These are phyloP conservation scores for Coemansia erecta DNA, from an alignment of 192 early-diverging fungal species.

Conservation along the genomic window DNA sequence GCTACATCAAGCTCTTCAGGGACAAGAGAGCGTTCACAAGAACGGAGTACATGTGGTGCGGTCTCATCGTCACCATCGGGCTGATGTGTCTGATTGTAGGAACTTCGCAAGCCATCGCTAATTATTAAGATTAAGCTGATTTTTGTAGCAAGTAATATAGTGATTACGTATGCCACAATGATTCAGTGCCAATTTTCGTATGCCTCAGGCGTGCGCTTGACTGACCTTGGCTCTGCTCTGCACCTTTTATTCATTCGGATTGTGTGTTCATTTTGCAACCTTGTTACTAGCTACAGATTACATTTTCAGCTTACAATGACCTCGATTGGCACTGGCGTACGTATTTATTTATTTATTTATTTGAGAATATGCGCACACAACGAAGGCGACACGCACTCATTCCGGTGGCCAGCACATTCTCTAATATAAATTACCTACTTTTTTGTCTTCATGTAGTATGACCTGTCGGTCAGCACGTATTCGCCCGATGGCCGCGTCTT, in stretches of 20 bases:
- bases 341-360: no score
- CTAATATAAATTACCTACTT: no score
- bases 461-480: slow-evolving; percentile 96
- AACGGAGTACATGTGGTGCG: slow-evolving; percentile 43
- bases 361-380: no score
- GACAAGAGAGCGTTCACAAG: slow-evolving; percentile 18
- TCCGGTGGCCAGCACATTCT: neutral
- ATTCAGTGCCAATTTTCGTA: neutral
- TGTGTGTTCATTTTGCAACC: neutral
- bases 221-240: no score
- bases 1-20: slow-evolving; percentile 64
- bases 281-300: slow-evolving; percentile 1
- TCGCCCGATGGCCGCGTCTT: slow-evolving; percentile 99
- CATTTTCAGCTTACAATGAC: slow-evolving; percentile 58
- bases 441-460: slow-evolving; percentile 90
- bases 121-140: slow-evolving; percentile 12
- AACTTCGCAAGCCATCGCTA: slow-evolving; percentile 34
- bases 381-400: slow-evolving; percentile 15
- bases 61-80: slow-evolving; percentile 29
- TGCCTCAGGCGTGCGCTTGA: no score
- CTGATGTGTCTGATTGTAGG: slow-evolving; percentile 45
- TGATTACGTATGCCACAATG: no score
- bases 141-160: no score
- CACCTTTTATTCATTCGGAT: neutral
- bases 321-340: slow-evolving; percentile 90